Base-by-base conservation (phyloP, 805 yeast species). In the Metschnikowia noctiluminum region DNA sequence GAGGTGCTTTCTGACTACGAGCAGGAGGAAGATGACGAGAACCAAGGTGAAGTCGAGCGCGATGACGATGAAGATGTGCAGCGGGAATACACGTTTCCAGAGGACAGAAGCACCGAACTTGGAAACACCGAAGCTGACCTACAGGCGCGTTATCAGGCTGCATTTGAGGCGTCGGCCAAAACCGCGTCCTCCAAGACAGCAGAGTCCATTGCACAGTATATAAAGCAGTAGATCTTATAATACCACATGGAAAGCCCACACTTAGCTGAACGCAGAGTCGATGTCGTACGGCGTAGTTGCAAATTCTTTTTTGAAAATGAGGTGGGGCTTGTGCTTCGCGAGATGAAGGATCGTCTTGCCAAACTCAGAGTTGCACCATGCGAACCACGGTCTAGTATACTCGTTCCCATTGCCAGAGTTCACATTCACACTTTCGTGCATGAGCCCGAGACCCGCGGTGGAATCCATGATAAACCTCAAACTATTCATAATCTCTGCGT, bases 351-450 rank as follows among this genome's bases (percentile, higher is more conserved):
- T 84, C 0, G 95, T 85, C 64, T 87, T 87, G 16, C 90, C 96
- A 68, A 89, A 88, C 65, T 90, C 96, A 1, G 95, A 82, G 62
- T 89, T 89, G 57, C 95, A 87, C 97, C 97, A 89, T 6, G 96
- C 85, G 70, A 90, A 90, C 97, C 97, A 89, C 2, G 94, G 80
- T 51, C 97, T 71, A 0, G 96, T 87, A 62, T 66, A 90, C n/a
- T 64, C 65, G 9, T 51, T 48, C 1, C 80, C 82, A 1, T 54
- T 50, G 2, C 70, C 70, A 6, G 76, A 68, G 56, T 83, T 75
- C 9, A 89, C 95, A 49, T 85, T 69, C 3, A 89, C 81, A 49
- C 86, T 78, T 69, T 89, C 97, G 62, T 89, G 96, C 80, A 89
- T 82, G 48, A 89, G 71, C 0, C 97, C 97, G 16, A 89, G 69